These are phyloP conservation scores for Tuber calosporum DNA, from an alignment of 495 filamentous ascomycete genomes.

Conservation along the genomic window DNA sequence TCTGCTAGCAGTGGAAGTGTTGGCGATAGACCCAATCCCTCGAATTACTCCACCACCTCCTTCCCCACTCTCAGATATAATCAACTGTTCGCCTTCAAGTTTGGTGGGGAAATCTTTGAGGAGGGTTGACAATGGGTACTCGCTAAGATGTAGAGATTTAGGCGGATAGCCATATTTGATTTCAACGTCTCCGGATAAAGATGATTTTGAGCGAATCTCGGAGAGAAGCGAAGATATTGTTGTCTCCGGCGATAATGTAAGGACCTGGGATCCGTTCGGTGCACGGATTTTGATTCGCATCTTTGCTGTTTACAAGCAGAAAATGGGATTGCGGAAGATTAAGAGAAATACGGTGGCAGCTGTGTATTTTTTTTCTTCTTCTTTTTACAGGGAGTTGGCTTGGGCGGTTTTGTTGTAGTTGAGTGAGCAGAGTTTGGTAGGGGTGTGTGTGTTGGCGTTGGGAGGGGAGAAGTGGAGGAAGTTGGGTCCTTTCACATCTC, in stretches of 20 bases:
- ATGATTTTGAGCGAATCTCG: constrained; percentile 31
- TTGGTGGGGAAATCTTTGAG: constrained; percentile 56
- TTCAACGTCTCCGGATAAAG: constrained; percentile 51
- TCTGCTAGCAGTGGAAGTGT: constrained; percentile 15
- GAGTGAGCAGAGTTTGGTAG: neutral
- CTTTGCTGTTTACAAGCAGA: neutral
- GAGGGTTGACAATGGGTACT: constrained; percentile 46
- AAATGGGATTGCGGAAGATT: neutral
- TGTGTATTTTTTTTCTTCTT: too few relatives aligned
- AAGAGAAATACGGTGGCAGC: neutral
- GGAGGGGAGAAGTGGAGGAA: neutral
- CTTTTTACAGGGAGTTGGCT: neutral
- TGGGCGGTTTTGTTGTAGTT: neutral
- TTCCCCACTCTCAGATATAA: constrained; percentile 53
- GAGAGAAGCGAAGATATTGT: constrained; percentile 32
- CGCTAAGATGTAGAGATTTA: constrained; percentile 57
- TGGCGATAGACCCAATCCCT: constrained; percentile 25
- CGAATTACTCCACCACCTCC: constrained; percentile 17
- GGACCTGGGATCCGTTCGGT: constrained; percentile 34
- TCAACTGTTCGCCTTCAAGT: constrained; percentile 74
- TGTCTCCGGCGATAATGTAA: constrained; percentile 27
- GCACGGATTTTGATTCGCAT: constrained; percentile 41
- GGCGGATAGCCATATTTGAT: constrained; percentile 85
- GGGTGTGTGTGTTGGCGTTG: neutral
- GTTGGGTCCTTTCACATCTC: neutral